Percentiles rank a stretch among this genome's conserved stretches.
These are phyloP conservation scores for Verticillium albo-atrum DNA, from an alignment of 2,329 filamentous ascomycete genomes.

Conservation along the genomic window DNA sequence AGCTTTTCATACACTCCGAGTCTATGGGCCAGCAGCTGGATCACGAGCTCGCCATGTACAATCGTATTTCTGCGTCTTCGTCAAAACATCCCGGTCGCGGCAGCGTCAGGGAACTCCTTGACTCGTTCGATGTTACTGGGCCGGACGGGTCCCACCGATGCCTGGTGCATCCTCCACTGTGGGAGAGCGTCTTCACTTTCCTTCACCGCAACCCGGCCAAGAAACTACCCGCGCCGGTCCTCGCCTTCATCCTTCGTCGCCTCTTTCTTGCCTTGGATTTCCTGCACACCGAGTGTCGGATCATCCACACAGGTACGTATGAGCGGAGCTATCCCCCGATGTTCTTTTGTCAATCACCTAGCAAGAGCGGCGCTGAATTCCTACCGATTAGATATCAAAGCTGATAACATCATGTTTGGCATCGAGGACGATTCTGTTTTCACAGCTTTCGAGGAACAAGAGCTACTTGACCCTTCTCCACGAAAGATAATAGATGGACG, in stretches of 20 bases:
- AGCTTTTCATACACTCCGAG: constrained; percentile 21
- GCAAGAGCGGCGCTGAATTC: background rate
- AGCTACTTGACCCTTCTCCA: constrained; percentile 31
- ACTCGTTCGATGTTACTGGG: constrained; percentile 29
- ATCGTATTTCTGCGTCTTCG: constrained; percentile 23
- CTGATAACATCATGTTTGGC: constrained; percentile 30
- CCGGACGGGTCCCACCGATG: constrained; percentile 29
- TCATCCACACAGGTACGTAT: constrained; percentile 38
- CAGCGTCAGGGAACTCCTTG: constrained; percentile 27
- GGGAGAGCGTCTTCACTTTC: constrained; percentile 34
- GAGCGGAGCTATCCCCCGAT: background rate
- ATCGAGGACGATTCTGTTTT: constrained; percentile 33
- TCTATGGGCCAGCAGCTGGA: constrained; percentile 19
- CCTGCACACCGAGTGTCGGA: constrained; percentile 38
- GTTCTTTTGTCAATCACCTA: background rate
- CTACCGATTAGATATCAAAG: constrained; percentile 25
- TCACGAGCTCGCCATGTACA: constrained; percentile 37
- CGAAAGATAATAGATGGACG: constrained; percentile 35
- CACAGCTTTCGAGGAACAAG: constrained; percentile 30
- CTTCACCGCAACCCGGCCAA: constrained; percentile 31
- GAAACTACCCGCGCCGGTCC: constrained; percentile 26
- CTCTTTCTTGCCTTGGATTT: constrained; percentile 40
- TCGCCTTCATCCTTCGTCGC: constrained; percentile 29
- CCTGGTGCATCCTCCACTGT: constrained; percentile 35
- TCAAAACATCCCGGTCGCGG: constrained; percentile 23